Percentiles rank a stretch among this genome's conserved stretches.
Conservation (phyloP, 2,329 filamentous ascomycete species). For the Cadophora gregata region DNA sequence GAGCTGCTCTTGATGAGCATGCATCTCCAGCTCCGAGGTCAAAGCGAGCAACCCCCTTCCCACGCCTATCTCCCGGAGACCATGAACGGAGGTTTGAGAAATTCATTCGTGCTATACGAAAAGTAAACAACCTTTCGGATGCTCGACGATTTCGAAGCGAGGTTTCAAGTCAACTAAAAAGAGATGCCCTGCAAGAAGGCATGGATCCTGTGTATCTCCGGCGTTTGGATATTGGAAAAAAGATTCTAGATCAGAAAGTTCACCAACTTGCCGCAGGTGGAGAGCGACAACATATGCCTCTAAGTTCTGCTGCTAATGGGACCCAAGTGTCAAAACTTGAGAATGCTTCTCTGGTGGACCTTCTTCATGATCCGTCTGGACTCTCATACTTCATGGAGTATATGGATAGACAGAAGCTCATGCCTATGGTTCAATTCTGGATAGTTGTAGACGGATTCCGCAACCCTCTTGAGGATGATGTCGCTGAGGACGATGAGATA, state of each 20-base stretch:
- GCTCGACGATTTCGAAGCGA: slow-evolving; percentile 91
- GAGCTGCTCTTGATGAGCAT: slow-evolving; percentile 92
- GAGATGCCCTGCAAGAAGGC: slow-evolving; percentile 76
- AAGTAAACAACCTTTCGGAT: slow-evolving; percentile 90
- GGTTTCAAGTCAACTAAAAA: slow-evolving; percentile 88
- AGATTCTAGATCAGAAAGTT: slow-evolving; percentile 88
- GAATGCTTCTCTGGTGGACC: slow-evolving; percentile 78
- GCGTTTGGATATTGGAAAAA: slow-evolving; percentile 89
- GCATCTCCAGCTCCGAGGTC: slow-evolving; percentile 78
- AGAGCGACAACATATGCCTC: slow-evolving; percentile 31
- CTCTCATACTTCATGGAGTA: slow-evolving; percentile 99
- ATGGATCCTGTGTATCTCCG: slow-evolving; percentile 88
- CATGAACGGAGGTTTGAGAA: slow-evolving; percentile 93
- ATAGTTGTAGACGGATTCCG: slow-evolving; percentile 96
- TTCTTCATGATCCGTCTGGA: slow-evolving; percentile 88
- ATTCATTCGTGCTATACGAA: slow-evolving; percentile 87
- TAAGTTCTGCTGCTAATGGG: slow-evolving; percentile 38
- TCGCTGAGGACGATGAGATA: slow-evolving; percentile 67
- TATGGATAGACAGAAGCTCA: slow-evolving; percentile 89
- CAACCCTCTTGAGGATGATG: slow-evolving; percentile 88
- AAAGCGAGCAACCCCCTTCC: slow-evolving; percentile 71
- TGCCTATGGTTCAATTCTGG: slow-evolving; percentile 96
- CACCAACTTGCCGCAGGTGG: slow-evolving; percentile 75
- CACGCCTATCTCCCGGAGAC: slow-evolving; percentile 79
- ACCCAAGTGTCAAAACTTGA: slow-evolving; percentile 66